Base-by-base conservation (phyloP, 2,329 filamentous ascomycete genomes). In the Cercospora brassicicola region DNA sequence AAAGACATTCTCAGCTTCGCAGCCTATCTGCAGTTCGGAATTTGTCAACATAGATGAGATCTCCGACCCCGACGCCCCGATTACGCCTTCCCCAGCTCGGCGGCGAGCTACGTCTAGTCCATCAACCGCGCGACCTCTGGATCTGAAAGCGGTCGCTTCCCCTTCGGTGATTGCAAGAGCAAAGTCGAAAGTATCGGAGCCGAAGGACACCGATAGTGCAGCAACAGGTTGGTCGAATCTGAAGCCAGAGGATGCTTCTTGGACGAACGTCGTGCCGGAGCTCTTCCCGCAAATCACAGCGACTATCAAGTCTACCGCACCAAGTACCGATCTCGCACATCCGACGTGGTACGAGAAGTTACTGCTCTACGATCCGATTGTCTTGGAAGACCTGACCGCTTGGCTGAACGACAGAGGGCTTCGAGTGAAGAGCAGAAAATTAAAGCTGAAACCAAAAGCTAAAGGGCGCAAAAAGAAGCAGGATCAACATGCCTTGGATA, bases 341-440 rank as follows among this genome's bases (percentile, higher is more conserved):
- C 84, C 84, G 2, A 93, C 88, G 2, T 98, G 94, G 92, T 85
- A 96, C 73, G 93, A 98, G 79, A 96, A 93, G 81, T 97, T 99
- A 57, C 83, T 98, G 5, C 87, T 98, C 77, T 98, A 96, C 77
- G 94, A 98, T 74, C 93, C 94, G 0, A 90, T 99, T 53, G 85
- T 95, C 1, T 80, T 97, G 0, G 94, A 98, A 79, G 93, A 97
- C 72, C 82, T 99, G 13, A 87, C 94, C 0, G 81, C 82, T 0
- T 98, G 93, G 91, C 81, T 98, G 15, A 97, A 97, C 51, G 71
- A 59, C 2, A 70, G 78, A 61, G 76, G 72, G 36, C 13, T 77
- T 7, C 36, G 71, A 13, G 56, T 75, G 5, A 71, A 74, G 69
- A 66, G 64, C 8, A 65, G 62, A 56, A 59, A 26, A 53, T 20